Conservation (phyloP, 495 filamentous ascomycete genomes). For the Neurospora cerealis region DNA sequence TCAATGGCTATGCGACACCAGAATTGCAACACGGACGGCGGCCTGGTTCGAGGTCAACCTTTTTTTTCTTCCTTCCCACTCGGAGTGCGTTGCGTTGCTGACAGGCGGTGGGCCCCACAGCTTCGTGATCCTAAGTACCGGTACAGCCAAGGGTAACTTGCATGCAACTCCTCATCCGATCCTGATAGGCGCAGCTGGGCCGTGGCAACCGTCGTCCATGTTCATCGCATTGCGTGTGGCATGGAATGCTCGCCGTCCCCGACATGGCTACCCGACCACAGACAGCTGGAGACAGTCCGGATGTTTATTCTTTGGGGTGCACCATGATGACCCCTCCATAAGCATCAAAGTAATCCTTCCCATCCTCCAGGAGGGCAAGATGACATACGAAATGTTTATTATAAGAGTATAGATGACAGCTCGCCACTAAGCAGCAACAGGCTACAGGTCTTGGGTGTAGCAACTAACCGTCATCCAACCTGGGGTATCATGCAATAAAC, state of each 20-base stretch:
- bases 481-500: neutral
- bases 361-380: neutral
- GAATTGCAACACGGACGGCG: neutral
- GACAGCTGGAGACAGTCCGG: neutral
- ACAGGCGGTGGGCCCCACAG: slow-evolving; percentile 10
- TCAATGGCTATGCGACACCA: neutral
- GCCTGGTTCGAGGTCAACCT: neutral
- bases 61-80: neutral
- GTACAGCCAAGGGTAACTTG: slow-evolving; percentile 11
- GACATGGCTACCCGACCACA: neutral
- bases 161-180: slow-evolving; percentile 9
- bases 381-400: neutral
- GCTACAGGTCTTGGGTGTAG: neutral
- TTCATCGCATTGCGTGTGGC: neutral
- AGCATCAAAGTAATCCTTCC: neutral
- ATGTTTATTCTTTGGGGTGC: neutral
- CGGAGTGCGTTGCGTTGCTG: slow-evolving; percentile 4
- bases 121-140: slow-evolving; percentile 16
- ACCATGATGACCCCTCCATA: neutral
- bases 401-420: neutral
- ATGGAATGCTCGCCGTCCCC: neutral
- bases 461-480: neutral
- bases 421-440: neutral
- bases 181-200: neutral
- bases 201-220: neutral